Percentiles rank a stretch among this genome's conserved stretches.
Conservation (phyloP, 768 basidiomycete genomes). For the Russula brevipes region DNA sequence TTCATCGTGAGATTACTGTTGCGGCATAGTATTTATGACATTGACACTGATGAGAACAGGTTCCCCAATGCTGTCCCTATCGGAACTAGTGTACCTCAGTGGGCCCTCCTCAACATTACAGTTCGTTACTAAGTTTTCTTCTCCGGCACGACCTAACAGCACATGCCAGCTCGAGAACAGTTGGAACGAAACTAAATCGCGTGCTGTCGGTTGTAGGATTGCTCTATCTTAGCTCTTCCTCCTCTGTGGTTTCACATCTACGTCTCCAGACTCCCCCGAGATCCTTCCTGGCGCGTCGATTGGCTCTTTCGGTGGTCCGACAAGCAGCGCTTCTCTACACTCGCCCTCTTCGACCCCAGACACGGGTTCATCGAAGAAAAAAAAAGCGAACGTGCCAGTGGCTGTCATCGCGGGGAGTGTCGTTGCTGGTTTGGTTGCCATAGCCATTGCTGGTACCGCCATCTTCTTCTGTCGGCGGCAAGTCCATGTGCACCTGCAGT, state of each 20-base stretch:
- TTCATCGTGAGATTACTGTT: too few relatives aligned
- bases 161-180: not conserved
- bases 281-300: not conserved
- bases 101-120: conserved; percentile 1
- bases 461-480: too few relatives aligned
- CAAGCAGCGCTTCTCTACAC: too few relatives aligned
- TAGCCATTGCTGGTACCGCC: too few relatives aligned
- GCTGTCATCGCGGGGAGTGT: too few relatives aligned
- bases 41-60: not conserved
- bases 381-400: too few relatives aligned
- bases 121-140: not conserved
- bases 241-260: not conserved
- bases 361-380: too few relatives aligned
- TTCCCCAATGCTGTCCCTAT: conserved; percentile 2
- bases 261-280: not conserved
- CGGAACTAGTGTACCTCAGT: not conserved
- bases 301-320: too few relatives aligned
- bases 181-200: not conserved
- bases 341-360: too few relatives aligned
- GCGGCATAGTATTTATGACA: too few relatives aligned
- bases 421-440: too few relatives aligned
- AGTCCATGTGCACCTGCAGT: too few relatives aligned
- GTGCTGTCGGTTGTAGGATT: not conserved
- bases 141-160: not conserved
- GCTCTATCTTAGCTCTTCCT: not conserved